These are phyloP conservation scores for Apiotrichum gracile DNA, from an alignment of 1,284 basidiomycete genomes.

Conservation along the genomic window DNA sequence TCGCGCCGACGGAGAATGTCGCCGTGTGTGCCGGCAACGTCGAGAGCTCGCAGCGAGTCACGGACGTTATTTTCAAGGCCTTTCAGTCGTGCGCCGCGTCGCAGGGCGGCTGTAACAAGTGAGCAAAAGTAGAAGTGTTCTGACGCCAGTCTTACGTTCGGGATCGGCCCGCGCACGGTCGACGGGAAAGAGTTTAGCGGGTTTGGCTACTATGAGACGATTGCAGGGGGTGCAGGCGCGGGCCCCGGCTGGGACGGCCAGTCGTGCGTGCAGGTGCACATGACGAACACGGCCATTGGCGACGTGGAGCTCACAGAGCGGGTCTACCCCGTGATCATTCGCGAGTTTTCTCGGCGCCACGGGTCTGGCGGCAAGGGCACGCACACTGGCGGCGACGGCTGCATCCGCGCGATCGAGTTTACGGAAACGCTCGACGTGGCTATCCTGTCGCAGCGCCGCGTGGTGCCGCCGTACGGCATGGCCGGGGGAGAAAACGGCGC, in stretches of 20 bases:
- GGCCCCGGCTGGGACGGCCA: slow-evolving; percentile 81
- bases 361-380: slow-evolving; percentile 70
- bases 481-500: slow-evolving; percentile 73
- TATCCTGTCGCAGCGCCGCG: slow-evolving; percentile 67
- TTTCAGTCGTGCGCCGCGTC: slow-evolving; percentile 89
- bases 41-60: slow-evolving; percentile 84
- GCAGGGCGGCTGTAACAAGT: slow-evolving; percentile 71
- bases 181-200: slow-evolving; percentile 60
- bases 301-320: slow-evolving; percentile 41
- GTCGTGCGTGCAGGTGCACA: slow-evolving; percentile 35
- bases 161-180: slow-evolving; percentile 59
- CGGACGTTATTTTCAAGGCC: slow-evolving; percentile 89
- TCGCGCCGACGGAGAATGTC: slow-evolving; percentile 76
- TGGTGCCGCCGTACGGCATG: slow-evolving; percentile 82
- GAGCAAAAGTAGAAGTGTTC: slow-evolving; percentile 23
- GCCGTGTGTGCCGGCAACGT: slow-evolving; percentile 94
- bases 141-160: slow-evolving; percentile 75
- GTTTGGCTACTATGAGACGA: slow-evolving; percentile 95
- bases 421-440: slow-evolving; percentile 81
- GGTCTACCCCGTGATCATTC: slow-evolving; percentile 74
- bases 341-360: slow-evolving; percentile 70
- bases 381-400: slow-evolving; percentile 81
- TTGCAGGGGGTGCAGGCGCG: slow-evolving; percentile 91
- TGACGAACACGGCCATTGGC: slow-evolving; percentile 34
- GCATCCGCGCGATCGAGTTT: slow-evolving; percentile 77